Evolutionary conservation across 345 rosid genomes (phyloP).

Genomic region (Streptanthus diversifolius): DNA sequence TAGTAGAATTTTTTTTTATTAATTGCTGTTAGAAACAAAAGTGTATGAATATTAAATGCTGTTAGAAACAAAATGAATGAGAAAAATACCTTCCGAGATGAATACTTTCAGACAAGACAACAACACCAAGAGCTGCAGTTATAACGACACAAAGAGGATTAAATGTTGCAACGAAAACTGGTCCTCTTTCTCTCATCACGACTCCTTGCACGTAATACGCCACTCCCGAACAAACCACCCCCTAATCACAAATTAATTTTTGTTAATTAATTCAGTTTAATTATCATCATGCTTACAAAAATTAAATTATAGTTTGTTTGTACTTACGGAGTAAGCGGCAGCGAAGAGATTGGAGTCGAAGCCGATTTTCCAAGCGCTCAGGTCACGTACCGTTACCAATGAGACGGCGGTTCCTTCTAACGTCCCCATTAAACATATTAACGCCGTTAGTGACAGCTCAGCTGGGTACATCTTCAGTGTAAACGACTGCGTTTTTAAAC

Average conservation of each 20-base stretch:
- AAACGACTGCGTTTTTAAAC: slow-evolving; percentile 49
- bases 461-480: slow-evolving; percentile 86
- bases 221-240: slow-evolving; percentile 84
- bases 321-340: slow-evolving; percentile 72
- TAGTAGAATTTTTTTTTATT: background rate
- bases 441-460: slow-evolving; percentile 68
- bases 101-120: slow-evolving; percentile 62
- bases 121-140: slow-evolving; percentile 64
- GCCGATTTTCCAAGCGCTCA: slow-evolving; percentile 75
- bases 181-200: slow-evolving; percentile 68
- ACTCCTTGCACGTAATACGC: slow-evolving; percentile 84
- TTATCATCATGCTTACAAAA: background rate
- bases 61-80: background rate
- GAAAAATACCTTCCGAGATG: slow-evolving; percentile 76
- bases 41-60: background rate
- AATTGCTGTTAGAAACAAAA: background rate
- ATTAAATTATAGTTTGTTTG: background rate
- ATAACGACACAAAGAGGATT: slow-evolving; percentile 88
- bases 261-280: background rate
- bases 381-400: slow-evolving; percentile 64
- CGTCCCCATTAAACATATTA: slow-evolving; percentile 78
- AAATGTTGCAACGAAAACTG: slow-evolving; percentile 80
- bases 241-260: slow-evolving; percentile 42
- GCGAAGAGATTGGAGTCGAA: slow-evolving; percentile 75
- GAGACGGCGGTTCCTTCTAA: slow-evolving; percentile 62